Percentiles rank a stretch among this genome's conserved stretches.
phyloP scores from a whole-genome alignment of 78 protist genomes.

The Dictyostelium discoideum region dicty_2.7 NC_007089.4:4725001-4725500 shows the following conservation, averaged over 20 bases:
- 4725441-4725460: not conserved
- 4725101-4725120: not conserved
- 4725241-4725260: slow-evolving; percentile 93
- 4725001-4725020: not conserved
- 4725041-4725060: too few species aligned
- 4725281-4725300: slow-evolving; percentile 90
- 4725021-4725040: not conserved
- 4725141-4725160: slow-evolving; percentile 20
- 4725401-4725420: too few species aligned
- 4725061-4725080: too few species aligned
- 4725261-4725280: slow-evolving; percentile 90
- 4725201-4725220: slow-evolving; percentile 56
- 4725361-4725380: too few species aligned
- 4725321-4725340: slow-evolving; percentile 27
- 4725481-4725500: not conserved
- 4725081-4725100: too few species aligned
- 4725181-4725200: slow-evolving; percentile 62
- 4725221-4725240: slow-evolving; percentile 92
- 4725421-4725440: too few species aligned
- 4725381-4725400: too few species aligned
- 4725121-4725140: not conserved
- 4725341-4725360: too few species aligned
- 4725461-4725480: not conserved
- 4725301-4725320: slow-evolving; percentile 94
- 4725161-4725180: slow-evolving; percentile 57